These are phyloP conservation scores for Boletus rubroflammeus DNA, from an alignment of 768 basidiomycete species.

Conservation along the genomic window DNA sequence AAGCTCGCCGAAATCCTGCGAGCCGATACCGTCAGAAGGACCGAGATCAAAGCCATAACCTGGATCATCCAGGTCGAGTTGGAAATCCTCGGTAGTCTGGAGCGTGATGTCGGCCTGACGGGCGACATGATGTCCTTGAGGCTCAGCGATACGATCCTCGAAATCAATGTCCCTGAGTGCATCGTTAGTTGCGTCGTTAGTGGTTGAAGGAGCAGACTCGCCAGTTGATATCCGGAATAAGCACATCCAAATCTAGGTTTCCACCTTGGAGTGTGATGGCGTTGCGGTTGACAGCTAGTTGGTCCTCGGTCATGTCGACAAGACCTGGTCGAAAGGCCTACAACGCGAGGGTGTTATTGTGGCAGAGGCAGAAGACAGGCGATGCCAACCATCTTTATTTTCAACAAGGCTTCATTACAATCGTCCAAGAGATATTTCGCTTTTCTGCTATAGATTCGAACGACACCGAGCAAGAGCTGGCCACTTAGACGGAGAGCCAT, in stretches of 20 bases:
- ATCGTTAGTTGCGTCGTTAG: slow-evolving; percentile 8
- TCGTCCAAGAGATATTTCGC: slow-evolving; percentile 97
- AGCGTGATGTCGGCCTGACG: slow-evolving; percentile 88
- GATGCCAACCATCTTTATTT: slow-evolving; percentile 82
- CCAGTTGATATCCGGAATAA: slow-evolving; percentile 82
- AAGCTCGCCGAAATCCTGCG: slow-evolving; percentile 70
- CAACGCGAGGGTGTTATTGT: neutral
- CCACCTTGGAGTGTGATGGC: slow-evolving; percentile 83
- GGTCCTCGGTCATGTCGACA: slow-evolving; percentile 95
- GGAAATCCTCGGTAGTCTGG: slow-evolving; percentile 68
- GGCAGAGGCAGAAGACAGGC: neutral
- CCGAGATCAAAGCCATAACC: slow-evolving; percentile 75
- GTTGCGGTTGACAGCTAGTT: slow-evolving; percentile 80
- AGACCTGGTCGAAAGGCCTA: slow-evolving; percentile 93
- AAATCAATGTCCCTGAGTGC: slow-evolving; percentile 71
- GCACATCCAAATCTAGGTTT: slow-evolving; percentile 74
- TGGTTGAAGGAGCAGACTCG: slow-evolving; percentile 28
- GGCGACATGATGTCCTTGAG: slow-evolving; percentile 77
- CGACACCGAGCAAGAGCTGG: slow-evolving; percentile 92
- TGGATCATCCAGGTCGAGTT: slow-evolving; percentile 55
- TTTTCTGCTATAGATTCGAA: slow-evolving; percentile 95
- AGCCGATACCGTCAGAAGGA: slow-evolving; percentile 79
- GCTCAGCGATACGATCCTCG: slow-evolving; percentile 57
- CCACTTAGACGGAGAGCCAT: slow-evolving; percentile 97
- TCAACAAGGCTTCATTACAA: slow-evolving; percentile 92